Evolutionary conservation across 352 stramenopile genomes (phyloP), one percentile per base, ranked within the genome.

Genomic region (Achlya hypogyna): DNA sequence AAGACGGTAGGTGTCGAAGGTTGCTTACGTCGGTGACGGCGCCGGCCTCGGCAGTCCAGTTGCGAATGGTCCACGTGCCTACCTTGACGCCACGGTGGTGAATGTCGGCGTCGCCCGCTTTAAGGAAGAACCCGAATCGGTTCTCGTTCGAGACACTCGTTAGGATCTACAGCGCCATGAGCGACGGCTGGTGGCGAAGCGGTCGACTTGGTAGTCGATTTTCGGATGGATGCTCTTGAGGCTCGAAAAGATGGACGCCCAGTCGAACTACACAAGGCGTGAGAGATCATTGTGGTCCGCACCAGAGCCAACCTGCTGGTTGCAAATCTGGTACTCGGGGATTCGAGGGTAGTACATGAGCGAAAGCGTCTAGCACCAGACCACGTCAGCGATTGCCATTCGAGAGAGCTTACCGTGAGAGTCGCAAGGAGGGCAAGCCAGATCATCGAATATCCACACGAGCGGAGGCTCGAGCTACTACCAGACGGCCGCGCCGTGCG

Each of bases 71-170:
- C 86, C 86, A 95, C 20, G 76, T 77, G 18, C 86, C 86, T 31
- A 95, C 80, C 45, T 80, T 77, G 20, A 75, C 79, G 25, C 74
- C 71, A 51, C 86, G 87, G 72, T 95, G 86, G 71, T 92, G 90
- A 60, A 95, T 93, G 43, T 93, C 80, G 43, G 83, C 84, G 3
- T 69, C 71, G 10, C 84, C 86, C n/a, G 82, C 74, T 51, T 91
- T 79, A 3, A 95, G 66, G 43, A 90, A 70, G 49, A 95, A 95
- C 2, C 81, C 86, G 43, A 95, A 95, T 31, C 86, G 82, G 70
- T 95, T 95, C 71, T 95, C 86, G 68, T 95, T 95, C 65, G 92
- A 87, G 29, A 91, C 82, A 35, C 86, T 95, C 65, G 91, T 85
- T 51, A 95, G 42, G 18, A 67, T 52, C 60, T 67, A 58, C 32